These are phyloP conservation scores for Zostera marina DNA, from an alignment of 116 monocot species.

Conservation along the genomic window DNA sequence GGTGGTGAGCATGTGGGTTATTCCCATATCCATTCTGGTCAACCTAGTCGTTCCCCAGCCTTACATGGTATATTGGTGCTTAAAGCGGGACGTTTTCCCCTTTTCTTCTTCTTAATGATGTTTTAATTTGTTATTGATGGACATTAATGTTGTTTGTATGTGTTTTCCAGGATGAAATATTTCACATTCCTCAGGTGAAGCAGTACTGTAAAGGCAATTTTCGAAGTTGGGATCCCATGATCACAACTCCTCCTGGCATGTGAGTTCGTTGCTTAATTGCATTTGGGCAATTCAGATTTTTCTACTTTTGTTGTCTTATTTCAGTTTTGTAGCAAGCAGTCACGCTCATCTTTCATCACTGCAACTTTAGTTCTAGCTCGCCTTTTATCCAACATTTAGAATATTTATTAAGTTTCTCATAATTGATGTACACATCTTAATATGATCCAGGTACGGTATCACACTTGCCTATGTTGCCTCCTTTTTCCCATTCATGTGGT, in stretches of 20 bases:
- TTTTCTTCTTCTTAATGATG: background rate
- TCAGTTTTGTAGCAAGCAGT: too few relatives aligned
- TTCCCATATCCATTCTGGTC: slow-evolving; percentile 59
- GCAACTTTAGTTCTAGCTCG: too few relatives aligned
- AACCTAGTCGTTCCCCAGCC: slow-evolving; percentile 59
- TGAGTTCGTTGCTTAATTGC: slow-evolving; percentile 11
- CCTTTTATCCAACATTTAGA: too few relatives aligned
- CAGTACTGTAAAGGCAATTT: slow-evolving; percentile 70
- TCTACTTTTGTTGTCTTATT: too few relatives aligned
- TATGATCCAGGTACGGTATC: slow-evolving; percentile 71
- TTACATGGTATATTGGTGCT: slow-evolving; percentile 51
- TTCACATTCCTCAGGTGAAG: slow-evolving; percentile 82
- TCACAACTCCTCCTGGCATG: slow-evolving; percentile 96
- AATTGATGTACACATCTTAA: slow-evolving; percentile 6
- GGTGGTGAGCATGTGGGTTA: slow-evolving; percentile 42
- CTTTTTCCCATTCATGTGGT: slow-evolving; percentile 60
- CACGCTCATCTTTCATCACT: too few relatives aligned
- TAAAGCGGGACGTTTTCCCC: background rate
- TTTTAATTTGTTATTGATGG: background rate
- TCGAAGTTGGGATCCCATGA: slow-evolving; percentile 93
- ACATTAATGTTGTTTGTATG: background rate
- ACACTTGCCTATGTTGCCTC: slow-evolving; percentile 64
- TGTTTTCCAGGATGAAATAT: slow-evolving; percentile 76
- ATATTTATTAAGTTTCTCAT: background rate
- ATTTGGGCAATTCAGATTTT: background rate